Evolutionary conservation across 192 early-diverging fungal genomes (phyloP).

Genomic region (Umbelopsis sp.): DNA sequence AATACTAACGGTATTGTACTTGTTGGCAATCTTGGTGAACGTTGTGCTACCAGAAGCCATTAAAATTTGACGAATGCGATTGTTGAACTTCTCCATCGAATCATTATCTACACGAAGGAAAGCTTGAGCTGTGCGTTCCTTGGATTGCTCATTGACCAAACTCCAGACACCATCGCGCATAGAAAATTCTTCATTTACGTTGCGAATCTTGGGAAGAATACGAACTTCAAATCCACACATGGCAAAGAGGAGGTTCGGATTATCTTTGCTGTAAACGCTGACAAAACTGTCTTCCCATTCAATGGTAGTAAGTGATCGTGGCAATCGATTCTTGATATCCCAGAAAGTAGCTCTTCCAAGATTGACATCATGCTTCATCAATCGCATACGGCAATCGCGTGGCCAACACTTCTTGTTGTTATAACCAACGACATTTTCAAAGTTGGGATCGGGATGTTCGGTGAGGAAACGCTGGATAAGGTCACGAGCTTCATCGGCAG

Average conservation of each 20-base stretch:
- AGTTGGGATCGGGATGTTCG: conserved; percentile 98
- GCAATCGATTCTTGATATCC: conserved; percentile 98
- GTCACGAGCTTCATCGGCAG: conserved; percentile 91
- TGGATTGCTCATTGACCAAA: conserved; percentile 93
- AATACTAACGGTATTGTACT: conserved; percentile 70
- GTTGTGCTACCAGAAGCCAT: conserved; percentile 98
- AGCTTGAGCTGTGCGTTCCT: conserved; percentile 97
- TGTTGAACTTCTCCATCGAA: conserved; percentile 89
- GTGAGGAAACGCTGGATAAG: conserved; percentile 96
- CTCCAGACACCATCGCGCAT: conserved; percentile 91
- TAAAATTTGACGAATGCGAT: conserved; percentile 95
- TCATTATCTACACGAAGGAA: conserved; percentile 97
- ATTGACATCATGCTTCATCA: conserved; percentile 99
- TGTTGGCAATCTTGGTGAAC: conserved; percentile 98
- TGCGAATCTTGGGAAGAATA: conserved; percentile 91
- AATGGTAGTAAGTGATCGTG: conserved; percentile 93
- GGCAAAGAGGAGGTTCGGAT: conserved; percentile 95
- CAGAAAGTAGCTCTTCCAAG: conserved; percentile 97
- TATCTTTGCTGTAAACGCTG: conserved; percentile 95
- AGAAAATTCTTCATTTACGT: conserved; percentile 84
- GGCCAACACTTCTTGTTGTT: conserved; percentile 99
- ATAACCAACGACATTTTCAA: conserved; percentile 98
- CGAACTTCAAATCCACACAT: conserved; percentile 90
- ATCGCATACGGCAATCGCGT: conserved; percentile 96
- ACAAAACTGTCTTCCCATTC: conserved; percentile 99